Percentiles rank a stretch among this genome's conserved stretches.
Evolutionary conservation across 139 green algal genomes (phyloP).

Genomic region (Spirogloea muscicola): DNA sequence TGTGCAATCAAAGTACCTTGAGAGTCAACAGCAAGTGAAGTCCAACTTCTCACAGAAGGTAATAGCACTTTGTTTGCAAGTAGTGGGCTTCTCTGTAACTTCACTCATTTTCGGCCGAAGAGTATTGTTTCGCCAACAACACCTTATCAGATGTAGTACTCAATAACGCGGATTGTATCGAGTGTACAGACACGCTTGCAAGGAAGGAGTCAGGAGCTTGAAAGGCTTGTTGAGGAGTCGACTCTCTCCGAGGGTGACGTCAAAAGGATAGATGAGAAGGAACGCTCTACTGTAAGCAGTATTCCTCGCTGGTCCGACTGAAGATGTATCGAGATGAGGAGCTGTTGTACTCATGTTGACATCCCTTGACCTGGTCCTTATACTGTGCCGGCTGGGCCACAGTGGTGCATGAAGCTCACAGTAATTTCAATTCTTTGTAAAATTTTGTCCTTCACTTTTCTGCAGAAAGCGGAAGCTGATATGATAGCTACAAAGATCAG

Average conservation of each 20-base stretch:
- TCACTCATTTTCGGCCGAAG: no score
- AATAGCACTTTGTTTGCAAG: no score
- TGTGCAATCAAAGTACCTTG: not conserved
- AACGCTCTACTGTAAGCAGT: not conserved
- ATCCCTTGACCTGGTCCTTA: no score
- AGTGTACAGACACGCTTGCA: not conserved
- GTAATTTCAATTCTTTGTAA: no score
- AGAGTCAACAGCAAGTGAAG: no score
- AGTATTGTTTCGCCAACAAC: no score
- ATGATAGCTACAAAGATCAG: not conserved
- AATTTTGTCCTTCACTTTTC: not conserved
- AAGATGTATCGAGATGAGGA: not conserved
- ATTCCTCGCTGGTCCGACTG: not conserved
- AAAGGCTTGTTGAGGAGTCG: not conserved
- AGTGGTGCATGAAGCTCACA: no score
- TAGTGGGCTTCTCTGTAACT: no score
- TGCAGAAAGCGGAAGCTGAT: conserved; percentile 29
- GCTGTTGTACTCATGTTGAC: no score
- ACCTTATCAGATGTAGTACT: no score
- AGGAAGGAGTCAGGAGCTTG: not conserved
- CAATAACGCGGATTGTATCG: not conserved
- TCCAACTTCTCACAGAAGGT: no score
- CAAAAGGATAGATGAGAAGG: not conserved
- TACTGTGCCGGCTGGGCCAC: no score
- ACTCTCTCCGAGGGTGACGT: not conserved